Base-by-base conservation (phyloP, 2,329 filamentous ascomycete species). In the Colletotrichum sp. region DNA sequence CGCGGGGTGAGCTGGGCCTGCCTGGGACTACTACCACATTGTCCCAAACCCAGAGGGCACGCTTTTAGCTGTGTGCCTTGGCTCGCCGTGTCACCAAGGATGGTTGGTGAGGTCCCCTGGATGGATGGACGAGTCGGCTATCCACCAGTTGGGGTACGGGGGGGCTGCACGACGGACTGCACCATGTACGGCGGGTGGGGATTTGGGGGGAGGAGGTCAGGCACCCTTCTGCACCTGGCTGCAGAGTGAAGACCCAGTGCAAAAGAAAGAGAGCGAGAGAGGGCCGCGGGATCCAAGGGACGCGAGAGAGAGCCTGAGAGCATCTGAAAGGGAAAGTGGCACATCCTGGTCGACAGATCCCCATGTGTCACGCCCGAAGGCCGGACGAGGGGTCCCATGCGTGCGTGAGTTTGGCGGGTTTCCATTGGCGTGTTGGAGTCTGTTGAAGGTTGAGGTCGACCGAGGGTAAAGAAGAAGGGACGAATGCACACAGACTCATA, bases 341-440 rank as follows among this genome's bases (percentile, higher is more conserved):
- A 26, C 55, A 64, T 24, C 63, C 70, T 12, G 60, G 70, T 59
- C 69, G 49, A 30, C 24, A 72, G 62, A 44, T 72, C 55, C 59
- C 32, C 44, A 69, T 73, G 59, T 73, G 64, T 60, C 57, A 73
- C 44, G 28, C 18, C 57, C 73, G 70, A 69, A 68, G 49, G 57
- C 64, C 34, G 59, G 44, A 69, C 64, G 73, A 69, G 64, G 57
- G 44, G 55, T 64, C 32, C 73, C 73, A 59, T 73, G 57, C 70
- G 30, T 34, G 44, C 13, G 26, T 32, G 18, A 62, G 39, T 64
- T 39, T 21, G n/a, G n/a, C n/a, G 32, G 34, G 62, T 34, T 64
- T 64, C 60, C 60, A 39, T 64, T 64, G 32, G 55, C 44, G 55
- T 59, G 13, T 59, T 59, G 55, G 55, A 44, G 44, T 49, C n/a